Evolutionary conservation across 176 grass and related monocot species (phyloP).

Genomic region (Carex parvula): DNA sequence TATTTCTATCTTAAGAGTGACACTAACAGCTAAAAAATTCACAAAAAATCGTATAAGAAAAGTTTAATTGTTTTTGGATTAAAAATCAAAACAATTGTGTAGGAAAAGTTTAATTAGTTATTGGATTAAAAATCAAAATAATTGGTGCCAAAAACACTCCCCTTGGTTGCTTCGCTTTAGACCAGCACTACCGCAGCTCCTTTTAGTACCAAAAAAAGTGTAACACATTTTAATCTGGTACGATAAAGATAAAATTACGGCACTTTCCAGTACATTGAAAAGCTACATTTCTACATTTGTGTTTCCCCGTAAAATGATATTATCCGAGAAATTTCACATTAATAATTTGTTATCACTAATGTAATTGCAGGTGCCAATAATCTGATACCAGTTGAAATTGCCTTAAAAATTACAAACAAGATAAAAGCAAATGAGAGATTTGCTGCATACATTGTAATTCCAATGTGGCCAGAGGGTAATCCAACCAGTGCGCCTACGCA

Average conservation of each 20-base stretch:
- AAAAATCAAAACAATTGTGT: not conserved
- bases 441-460: slow-evolving; percentile 79
- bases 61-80: not conserved
- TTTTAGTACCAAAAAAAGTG: not conserved
- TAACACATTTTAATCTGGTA: not conserved
- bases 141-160: not conserved
- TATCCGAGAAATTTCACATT: not conserved
- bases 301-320: not conserved
- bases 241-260: not conserved
- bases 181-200: not conserved
- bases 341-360: not conserved
- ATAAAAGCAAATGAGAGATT: slow-evolving; percentile 85
- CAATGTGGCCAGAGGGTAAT: slow-evolving; percentile 99
- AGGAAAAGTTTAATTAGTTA: not conserved
- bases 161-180: not conserved
- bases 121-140: not conserved
- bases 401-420: slow-evolving; percentile 97
- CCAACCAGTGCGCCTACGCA: slow-evolving; percentile 70
- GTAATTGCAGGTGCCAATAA: slow-evolving; percentile 69
- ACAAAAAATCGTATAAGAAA: too few species aligned
- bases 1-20: not conserved
- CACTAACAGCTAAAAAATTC: not conserved
- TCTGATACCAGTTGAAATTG: slow-evolving; percentile 89
- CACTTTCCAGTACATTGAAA: not conserved
- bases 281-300: not conserved